A percentile compares a stretch with the other conserved stretches of the same genome.
phyloP scores from a whole-genome alignment of 1,139 yeast species.

The Hyphopichia wangnamkhiaoensis region DNA sequence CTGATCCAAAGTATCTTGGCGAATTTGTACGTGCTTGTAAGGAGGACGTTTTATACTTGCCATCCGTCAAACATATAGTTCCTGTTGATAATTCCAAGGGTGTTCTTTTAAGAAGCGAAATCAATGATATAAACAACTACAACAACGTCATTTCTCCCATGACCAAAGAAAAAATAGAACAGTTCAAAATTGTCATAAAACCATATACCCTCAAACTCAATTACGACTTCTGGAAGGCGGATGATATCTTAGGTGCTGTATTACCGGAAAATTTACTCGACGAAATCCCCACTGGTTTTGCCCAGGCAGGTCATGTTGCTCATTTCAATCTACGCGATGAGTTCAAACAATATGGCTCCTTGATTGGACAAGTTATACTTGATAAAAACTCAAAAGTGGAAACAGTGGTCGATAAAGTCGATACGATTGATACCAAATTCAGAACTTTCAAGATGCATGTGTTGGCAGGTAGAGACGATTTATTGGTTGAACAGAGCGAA shows the following conservation, averaged over 20 bases:
- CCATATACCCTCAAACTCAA: conserved; percentile 61
- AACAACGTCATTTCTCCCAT: conserved; percentile 37
- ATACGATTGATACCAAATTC: conserved; percentile 81
- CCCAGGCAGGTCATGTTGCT: conserved; percentile 95
- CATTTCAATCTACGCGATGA: conserved; percentile 85
- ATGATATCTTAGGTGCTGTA: conserved; percentile 75
- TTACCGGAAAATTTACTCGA: conserved; percentile 70
- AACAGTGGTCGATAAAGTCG: conserved; percentile 94
- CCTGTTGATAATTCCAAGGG: conserved; percentile 55
- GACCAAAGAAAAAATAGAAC: conserved; percentile 47
- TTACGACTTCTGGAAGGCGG: conserved; percentile 85
- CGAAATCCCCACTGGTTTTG: conserved; percentile 87
- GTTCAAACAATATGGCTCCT: conserved; percentile 74
- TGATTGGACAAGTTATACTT: conserved; percentile 87
- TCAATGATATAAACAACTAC: conserved; percentile 41
- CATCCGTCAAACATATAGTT: conserved; percentile 67
- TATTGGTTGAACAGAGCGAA: conserved; percentile 84
- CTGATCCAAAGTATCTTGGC: conserved; percentile 64
- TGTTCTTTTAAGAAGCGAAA: conserved; percentile 59
- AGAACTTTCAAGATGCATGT: conserved; percentile 94
- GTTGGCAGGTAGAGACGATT: conserved; percentile 76
- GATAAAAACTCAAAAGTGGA: conserved; percentile 80
- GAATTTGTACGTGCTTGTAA: conserved; percentile 53
- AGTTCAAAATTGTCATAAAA: conserved; percentile 46
- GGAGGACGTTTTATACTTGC: conserved; percentile 59